Evolutionary conservation across 306 rosid species (phyloP), one percentile per base, ranked within the genome.

Genomic region (Vigna unguiculata): DNA sequence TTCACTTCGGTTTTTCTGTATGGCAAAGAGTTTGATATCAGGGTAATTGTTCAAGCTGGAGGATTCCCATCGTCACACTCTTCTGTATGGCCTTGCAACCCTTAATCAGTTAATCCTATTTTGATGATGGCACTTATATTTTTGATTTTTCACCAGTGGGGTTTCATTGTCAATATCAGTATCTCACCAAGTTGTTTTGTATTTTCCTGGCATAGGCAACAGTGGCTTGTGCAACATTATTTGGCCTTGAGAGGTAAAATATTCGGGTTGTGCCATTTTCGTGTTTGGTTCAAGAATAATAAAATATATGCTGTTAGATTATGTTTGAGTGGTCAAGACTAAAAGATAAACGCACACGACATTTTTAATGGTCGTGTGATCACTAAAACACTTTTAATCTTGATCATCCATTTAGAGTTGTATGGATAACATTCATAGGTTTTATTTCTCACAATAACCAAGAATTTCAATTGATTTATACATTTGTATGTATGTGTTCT

Each of bases 11-110:
- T 89, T 32, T 20, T 92, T 47, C 79, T 92, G 3, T 86, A 94
- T 40, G 90, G 96, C 25, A 90, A 87, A 77, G 88, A 85, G 32
- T 90, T 94, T 69, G 91, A 92, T 87, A 4, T 91, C 83, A 94
- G 84, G 77, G 65, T 89, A 1, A 2, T 70, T 76, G 0, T 86
- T 85, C 91, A 86, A 67, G 89, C 97, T 24, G 98, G 97, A 71
- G 98, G 98, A 47, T 94, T 94, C 78, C 97, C 98, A 55, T 94
- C 98, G 4, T 78, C 96, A 16, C 98, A 94, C 83, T 90, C 98
- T 76, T 91, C 98, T 51, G 98, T 94, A 90, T 80, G 90, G 22
- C 17, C 66, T 46, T 48, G 13, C 1, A 34, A 41, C 65, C 67
- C 25, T 68, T 75, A 9, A 52, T 69, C 59, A 21, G 28, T 80